Base-by-base conservation (phyloP, 345 rosid genomes). In the Leavenworthia alabamica region DNA sequence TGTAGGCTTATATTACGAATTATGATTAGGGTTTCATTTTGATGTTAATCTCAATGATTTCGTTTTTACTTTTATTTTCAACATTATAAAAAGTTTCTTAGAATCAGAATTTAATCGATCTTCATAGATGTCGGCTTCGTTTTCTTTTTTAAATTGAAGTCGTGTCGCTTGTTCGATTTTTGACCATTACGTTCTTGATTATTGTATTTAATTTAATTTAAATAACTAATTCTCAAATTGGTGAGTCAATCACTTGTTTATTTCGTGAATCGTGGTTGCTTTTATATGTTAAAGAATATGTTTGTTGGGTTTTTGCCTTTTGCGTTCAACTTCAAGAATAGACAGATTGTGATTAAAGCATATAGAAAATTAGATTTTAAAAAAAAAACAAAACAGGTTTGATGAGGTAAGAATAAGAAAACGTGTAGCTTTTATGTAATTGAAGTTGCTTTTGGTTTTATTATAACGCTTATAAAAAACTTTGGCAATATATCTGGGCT, bases 191-290 rank as follows among this genome's bases (percentile, higher is more conserved):
- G 49, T 56, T 48, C 1, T 11, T 44, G 41, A 26, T 9, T 19
- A 19, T 27, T 19, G 7, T 12, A 7, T 33, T 43, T 2, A 24
- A 32, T 4, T 61, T 10, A 16, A 54, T 20, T 27, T 22, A n/a
- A n/a, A n/a, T n/a, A n/a, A n/a, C n/a, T n/a, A 8, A n/a, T 70
- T 35, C 5, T 5, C 13, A 14, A 53, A 68, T 16, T 22, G 45
- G 22, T 37, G 28, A 54, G 62, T 54, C 68, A 62, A 70, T 68
- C 36, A 70, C 69, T 54, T 70, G 52, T 62, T 47, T 62, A 69
- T 70, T 54, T 70, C 63, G 74, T 54, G 74, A 24, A 46, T 28
- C 33, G 8, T 60, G 5, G 28, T 35, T 43, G 45, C 54, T 42
- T 50, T 47, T 59, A n/a, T 42, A 59, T 44, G 43, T 67, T 58